Evolutionary conservation across 345 rosid species (phyloP).

Genomic region (Sonneratia alba): DNA sequence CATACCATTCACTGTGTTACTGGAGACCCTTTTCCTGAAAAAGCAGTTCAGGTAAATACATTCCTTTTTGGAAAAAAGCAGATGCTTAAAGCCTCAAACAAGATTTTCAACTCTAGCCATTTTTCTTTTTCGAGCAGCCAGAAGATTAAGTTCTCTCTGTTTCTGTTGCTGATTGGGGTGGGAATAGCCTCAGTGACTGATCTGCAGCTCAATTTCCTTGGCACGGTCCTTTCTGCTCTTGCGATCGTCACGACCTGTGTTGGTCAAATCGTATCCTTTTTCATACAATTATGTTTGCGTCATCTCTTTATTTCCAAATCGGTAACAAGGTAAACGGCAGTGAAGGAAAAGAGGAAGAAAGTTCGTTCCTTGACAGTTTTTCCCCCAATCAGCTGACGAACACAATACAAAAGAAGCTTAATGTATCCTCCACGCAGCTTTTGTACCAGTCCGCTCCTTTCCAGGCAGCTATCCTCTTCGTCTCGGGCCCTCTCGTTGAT

Average conservation of each 20-base stretch:
- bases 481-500: slow-evolving; percentile 91
- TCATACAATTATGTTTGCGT: background rate
- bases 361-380: slow-evolving; percentile 16
- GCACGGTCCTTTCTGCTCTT: slow-evolving; percentile 67
- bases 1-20: slow-evolving; percentile 87
- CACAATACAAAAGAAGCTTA: slow-evolving; percentile 86
- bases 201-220: slow-evolving; percentile 81
- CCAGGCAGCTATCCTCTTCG: slow-evolving; percentile 94
- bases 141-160: slow-evolving; percentile 62
- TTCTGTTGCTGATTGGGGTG: slow-evolving; percentile 68
- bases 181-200: slow-evolving; percentile 94
- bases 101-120: background rate
- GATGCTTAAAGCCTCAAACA: background rate
- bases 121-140: slow-evolving; percentile 33
- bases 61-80: background rate
- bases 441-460: slow-evolving; percentile 96
- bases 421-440: slow-evolving; percentile 92
- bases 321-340: background rate
- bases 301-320: background rate
- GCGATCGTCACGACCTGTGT: slow-evolving; percentile 91
- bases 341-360: background rate
- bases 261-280: slow-evolving; percentile 87
- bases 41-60: slow-evolving; percentile 77
- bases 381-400: slow-evolving; percentile 60
- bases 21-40: slow-evolving; percentile 86